These are phyloP conservation scores for Globisporangium cederbergense DNA, from an alignment of 352 stramenopile genomes.

Conservation along the genomic window DNA sequence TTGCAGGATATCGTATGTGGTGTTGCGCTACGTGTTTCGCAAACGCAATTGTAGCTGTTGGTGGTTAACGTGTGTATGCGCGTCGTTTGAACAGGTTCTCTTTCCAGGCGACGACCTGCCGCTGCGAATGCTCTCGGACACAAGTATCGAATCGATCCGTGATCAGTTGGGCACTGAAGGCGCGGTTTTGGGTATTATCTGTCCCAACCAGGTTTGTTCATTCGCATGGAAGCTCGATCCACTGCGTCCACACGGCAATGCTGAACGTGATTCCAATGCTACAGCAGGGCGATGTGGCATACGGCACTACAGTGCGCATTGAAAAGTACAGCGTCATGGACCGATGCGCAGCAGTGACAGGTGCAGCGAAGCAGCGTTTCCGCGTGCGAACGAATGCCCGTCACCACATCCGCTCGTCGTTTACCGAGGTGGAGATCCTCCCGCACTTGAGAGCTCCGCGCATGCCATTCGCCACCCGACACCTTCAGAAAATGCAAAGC, in stretches of 20 bases:
- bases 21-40: neutral
- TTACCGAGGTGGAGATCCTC: conserved; percentile 58
- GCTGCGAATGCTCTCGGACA: conserved; percentile 67
- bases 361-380: conserved; percentile 66
- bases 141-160: conserved; percentile 42
- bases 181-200: conserved; percentile 55
- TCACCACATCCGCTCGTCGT: conserved; percentile 17
- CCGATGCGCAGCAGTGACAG: conserved; percentile 44
- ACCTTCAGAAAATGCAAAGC: conserved; percentile 12
- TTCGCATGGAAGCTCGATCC: neutral
- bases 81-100: conserved; percentile 44
- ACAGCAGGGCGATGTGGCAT: conserved; percentile 31
- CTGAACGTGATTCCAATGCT: too few relatives aligned
- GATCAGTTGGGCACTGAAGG: conserved; percentile 40
- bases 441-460: conserved; percentile 33
- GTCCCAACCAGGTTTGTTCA: conserved; percentile 37
- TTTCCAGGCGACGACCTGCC: conserved; percentile 80
- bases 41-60: neutral
- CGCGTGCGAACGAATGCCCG: conserved; percentile 31
- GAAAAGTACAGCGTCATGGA: conserved; percentile 54
- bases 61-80: neutral
- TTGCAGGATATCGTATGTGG: conserved; percentile 68
- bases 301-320: conserved; percentile 67
- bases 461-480: conserved; percentile 31
- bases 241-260: too few relatives aligned